phyloP scores from a whole-genome alignment of 768 basidiomycete genomes.

The Tylopilus sp. region DNA sequence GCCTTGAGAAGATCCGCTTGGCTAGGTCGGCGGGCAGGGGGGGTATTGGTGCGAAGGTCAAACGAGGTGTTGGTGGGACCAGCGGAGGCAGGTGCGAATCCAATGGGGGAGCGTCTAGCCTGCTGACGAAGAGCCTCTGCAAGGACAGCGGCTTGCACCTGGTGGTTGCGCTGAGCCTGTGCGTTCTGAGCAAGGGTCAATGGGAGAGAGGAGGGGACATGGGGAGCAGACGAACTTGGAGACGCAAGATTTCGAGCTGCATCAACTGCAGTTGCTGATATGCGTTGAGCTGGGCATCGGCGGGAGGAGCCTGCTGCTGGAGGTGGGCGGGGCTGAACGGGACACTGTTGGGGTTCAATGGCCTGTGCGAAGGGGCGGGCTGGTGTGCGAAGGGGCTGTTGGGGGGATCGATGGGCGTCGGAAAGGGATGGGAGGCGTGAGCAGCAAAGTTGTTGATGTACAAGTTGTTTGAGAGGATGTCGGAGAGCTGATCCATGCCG shows the following conservation, averaged over 20 bases:
- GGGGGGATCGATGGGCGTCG: too few relatives aligned
- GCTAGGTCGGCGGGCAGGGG: constrained; percentile 62
- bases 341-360: constrained; percentile 50
- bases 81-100: constrained; percentile 62
- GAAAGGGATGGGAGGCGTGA: constrained; percentile 62
- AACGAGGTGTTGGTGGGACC: constrained; percentile 63
- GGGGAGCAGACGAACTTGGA: constrained; percentile 54
- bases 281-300: constrained; percentile 54
- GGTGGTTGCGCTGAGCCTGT: constrained; percentile 57
- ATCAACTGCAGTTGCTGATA: constrained; percentile 77
- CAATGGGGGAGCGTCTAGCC: constrained; percentile 30
- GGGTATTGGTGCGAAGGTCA: constrained; percentile 57
- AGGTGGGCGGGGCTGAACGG: constrained; percentile 43
- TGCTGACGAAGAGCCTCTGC: constrained; percentile 57
- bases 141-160: constrained; percentile 69
- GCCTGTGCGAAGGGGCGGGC: constrained; percentile 50
- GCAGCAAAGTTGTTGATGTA: constrained; percentile 42
- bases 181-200: constrained; percentile 42
- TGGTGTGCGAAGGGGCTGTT: constrained; percentile 68
- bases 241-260: constrained; percentile 76
- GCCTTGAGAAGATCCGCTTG: constrained; percentile 66
- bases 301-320: constrained; percentile 37
- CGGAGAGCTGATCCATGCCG: constrained; percentile 61
- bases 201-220: constrained; percentile 1
- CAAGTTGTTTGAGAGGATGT: constrained; percentile 47